Percentiles rank a stretch among this genome's conserved stretches.
Evolutionary conservation across 2,329 filamentous ascomycete species (phyloP).

Genomic region (Massarina eburnea): DNA sequence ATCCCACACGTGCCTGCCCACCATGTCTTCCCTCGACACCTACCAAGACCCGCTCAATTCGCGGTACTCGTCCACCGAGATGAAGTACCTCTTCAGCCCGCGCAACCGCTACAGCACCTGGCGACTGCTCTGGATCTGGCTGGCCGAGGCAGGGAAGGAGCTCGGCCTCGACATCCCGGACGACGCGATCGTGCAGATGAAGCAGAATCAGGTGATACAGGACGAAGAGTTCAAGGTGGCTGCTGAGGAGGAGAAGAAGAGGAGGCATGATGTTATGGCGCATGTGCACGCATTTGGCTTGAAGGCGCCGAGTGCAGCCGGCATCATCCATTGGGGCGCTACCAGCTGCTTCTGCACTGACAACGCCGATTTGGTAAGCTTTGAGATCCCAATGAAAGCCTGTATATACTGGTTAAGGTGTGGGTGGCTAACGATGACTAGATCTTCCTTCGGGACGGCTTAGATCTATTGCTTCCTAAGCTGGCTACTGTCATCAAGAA

Average conservation of each 20-base stretch:
- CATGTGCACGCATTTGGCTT: constrained; percentile 72
- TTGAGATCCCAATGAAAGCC: constrained; percentile 1
- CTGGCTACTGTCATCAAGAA: constrained; percentile 78
- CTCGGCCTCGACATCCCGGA: constrained; percentile 75
- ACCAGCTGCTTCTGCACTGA: constrained; percentile 69
- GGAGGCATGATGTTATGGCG: constrained; percentile 70
- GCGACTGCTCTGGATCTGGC: constrained; percentile 82
- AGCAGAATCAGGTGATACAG: constrained; percentile 47
- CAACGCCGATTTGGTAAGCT: constrained; percentile 64
- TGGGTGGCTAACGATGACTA: constrained; percentile 1
- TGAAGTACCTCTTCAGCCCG: constrained; percentile 72
- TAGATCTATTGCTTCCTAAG: constrained; percentile 76
- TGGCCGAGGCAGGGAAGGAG: constrained; percentile 80
- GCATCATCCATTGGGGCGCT: constrained; percentile 74
- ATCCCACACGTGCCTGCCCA: too few relatives aligned
- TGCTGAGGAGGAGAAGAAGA: constrained; percentile 52
- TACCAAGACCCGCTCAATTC: constrained; percentile 26
- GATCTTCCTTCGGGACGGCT: constrained; percentile 72
- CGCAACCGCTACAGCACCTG: constrained; percentile 75
- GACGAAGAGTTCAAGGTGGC: constrained; percentile 53
- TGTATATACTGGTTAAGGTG: constrained; percentile 11
- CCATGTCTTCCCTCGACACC: constrained; percentile 22
- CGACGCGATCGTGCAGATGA: constrained; percentile 57
- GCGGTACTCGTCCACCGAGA: constrained; percentile 65
- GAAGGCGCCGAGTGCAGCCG: constrained; percentile 73